Evolutionary conservation across 2,329 filamentous ascomycete species (phyloP).

Genomic region (Mycosphaerella arachidis): DNA sequence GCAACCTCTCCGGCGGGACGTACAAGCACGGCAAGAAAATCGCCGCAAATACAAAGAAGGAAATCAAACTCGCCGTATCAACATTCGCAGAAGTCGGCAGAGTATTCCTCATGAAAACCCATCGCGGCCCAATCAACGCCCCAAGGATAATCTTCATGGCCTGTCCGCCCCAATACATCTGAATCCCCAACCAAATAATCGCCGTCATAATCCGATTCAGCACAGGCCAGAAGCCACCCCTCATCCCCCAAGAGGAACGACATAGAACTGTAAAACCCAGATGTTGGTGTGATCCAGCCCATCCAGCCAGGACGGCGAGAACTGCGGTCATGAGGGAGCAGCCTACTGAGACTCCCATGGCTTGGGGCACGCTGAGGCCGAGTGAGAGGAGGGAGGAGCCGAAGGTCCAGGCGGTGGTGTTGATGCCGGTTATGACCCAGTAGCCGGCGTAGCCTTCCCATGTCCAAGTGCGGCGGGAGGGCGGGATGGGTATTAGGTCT

Average conservation of each 20-base stretch:
- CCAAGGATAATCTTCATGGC: constrained; percentile 18
- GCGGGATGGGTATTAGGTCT: constrained; percentile 14
- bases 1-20: constrained; percentile 13
- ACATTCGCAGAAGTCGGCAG: constrained; percentile 14
- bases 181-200: constrained; percentile 24
- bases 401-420: constrained; percentile 16
- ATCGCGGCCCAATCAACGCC: constrained; percentile 10
- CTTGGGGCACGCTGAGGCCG: constrained; percentile 12
- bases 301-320: constrained; percentile 34
- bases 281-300: constrained; percentile 34
- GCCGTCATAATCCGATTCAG: constrained; percentile 23
- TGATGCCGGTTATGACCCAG: constrained; percentile 17
- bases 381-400: constrained; percentile 12
- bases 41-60: constrained; percentile 11
- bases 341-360: constrained; percentile 33
- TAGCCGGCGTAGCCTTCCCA: constrained; percentile 18
- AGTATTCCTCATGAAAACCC: constrained; percentile 11
- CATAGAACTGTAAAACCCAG: constrained; percentile 35
- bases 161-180: constrained; percentile 20
- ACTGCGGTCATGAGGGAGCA: constrained; percentile 32
- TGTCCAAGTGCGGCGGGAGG: constrained; percentile 13
- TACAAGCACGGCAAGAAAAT: constrained; percentile 13
- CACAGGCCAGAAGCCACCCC: constrained; percentile 24
- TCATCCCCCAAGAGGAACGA: constrained; percentile 20
- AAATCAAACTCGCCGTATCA: constrained; percentile 17